These are phyloP conservation scores for Ascoidea tarda DNA, from an alignment of 805 yeast species.

Conservation along the genomic window DNA sequence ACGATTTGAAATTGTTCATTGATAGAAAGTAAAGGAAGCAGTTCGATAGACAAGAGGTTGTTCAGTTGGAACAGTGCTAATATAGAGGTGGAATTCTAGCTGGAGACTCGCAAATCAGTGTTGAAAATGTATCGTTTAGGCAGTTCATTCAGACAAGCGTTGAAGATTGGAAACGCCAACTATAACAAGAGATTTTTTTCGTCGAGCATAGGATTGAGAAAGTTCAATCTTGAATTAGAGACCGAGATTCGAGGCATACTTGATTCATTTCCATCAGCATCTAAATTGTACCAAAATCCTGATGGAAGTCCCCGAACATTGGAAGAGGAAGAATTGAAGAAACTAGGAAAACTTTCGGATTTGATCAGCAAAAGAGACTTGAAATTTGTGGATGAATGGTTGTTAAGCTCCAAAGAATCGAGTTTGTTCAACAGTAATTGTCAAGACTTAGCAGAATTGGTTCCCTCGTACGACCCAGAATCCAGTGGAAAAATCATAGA, in stretches of 20 bases:
- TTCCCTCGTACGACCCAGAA: conserved; percentile 27
- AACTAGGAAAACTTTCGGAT: conserved; percentile 55
- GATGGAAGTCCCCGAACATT: conserved; percentile 68
- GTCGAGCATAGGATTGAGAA: not conserved
- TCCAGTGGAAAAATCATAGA: conserved; percentile 57
- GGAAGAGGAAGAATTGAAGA: conserved; percentile 54
- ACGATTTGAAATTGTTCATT: too few relatives aligned
- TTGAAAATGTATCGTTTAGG: too few relatives aligned
- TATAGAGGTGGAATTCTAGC: too few relatives aligned
- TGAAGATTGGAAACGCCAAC: too few relatives aligned
- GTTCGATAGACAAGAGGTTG: too few relatives aligned
- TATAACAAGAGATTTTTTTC: too few relatives aligned
- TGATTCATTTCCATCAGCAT: conserved; percentile 47
- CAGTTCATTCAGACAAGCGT: too few relatives aligned
- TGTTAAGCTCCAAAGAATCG: conserved; percentile 36
- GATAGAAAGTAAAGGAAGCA: too few relatives aligned
- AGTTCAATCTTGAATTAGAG: conserved; percentile 34
- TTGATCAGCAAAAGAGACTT: conserved; percentile 44
- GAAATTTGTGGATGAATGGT: conserved; percentile 28
- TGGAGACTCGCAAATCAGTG: too few relatives aligned
- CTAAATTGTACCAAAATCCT: conserved; percentile 54
- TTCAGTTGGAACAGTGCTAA: too few relatives aligned
- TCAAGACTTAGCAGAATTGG: conserved; percentile 41
- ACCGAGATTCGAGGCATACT: conserved; percentile 47
- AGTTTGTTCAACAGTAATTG: conserved; percentile 48